Conservation (phyloP, 2,329 filamentous ascomycete genomes). For the Penicillium sp. region DNA sequence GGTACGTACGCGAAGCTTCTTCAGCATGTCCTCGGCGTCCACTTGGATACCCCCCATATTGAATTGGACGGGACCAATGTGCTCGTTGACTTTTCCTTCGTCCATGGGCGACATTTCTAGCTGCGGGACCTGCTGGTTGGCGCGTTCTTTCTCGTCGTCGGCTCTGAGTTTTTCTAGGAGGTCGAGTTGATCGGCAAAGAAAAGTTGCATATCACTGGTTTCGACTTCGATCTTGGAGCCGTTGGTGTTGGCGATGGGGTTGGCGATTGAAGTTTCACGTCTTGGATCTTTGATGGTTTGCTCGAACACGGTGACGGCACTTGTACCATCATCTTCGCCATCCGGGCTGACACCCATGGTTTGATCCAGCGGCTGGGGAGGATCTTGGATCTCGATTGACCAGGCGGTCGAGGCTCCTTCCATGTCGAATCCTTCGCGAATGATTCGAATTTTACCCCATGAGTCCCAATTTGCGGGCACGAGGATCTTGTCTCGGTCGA, state of each 20-base stretch:
- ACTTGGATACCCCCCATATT: slow-evolving; percentile 98
- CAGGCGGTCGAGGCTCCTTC: slow-evolving; percentile 82
- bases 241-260: slow-evolving; percentile 45
- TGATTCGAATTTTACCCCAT: slow-evolving; percentile 92
- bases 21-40: slow-evolving; percentile 89
- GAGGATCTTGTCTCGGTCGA: slow-evolving; percentile 89
- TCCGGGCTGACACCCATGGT: slow-evolving; percentile 19
- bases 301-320: slow-evolving; percentile 72
- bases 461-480: slow-evolving; percentile 98
- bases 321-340: slow-evolving; percentile 45
- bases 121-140: slow-evolving; percentile 34
- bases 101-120: slow-evolving; percentile 38
- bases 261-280: slow-evolving; percentile 58
- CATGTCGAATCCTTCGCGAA: slow-evolving; percentile 88
- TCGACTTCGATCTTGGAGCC: slow-evolving; percentile 56
- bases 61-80: slow-evolving; percentile 93
- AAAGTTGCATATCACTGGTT: slow-evolving; percentile 72
- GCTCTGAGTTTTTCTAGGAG: slow-evolving; percentile 65
- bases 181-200: slow-evolving; percentile 72
- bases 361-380: slow-evolving; percentile 30
- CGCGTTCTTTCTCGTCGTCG: slow-evolving; percentile 52
- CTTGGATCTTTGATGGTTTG: slow-evolving; percentile 74
- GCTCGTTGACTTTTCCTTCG: slow-evolving; percentile 60
- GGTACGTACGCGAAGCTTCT: slow-evolving; percentile 70
- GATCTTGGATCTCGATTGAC: slow-evolving; percentile 74